Base-by-base conservation (phyloP, 331 rosid species). In the Malus hybrid region DNA sequence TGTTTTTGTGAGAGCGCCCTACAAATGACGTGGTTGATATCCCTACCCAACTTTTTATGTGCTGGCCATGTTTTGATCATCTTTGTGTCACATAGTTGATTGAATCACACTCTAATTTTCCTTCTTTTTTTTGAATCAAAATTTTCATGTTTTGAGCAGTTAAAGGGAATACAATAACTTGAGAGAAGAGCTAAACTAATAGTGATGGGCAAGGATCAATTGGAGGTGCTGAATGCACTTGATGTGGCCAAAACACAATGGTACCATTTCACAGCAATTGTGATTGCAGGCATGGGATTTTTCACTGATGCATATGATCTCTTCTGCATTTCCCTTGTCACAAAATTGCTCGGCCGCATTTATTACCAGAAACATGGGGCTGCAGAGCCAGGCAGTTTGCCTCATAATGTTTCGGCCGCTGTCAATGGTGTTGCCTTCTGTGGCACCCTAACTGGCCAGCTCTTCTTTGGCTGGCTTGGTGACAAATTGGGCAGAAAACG, bases 381-480 rank as follows among this genome's bases (percentile, higher is more conserved):
- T 1, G 11, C 44, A 5, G 81, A 58, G 9, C 96, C 97, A 0
- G 97, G 96, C 1, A 72, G 79, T 64, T 80, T 93, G 24, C 97
- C 97, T 13, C 8, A 86, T 15, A 88, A 86, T 57, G 87, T 93
- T 30, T 72, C 93, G 0, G 86, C 96, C 57, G 94, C 98, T 26
- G 83, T 90, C 42, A 93, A 87, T 52, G 94, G 96, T n/a, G 98
- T 93, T 8, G 94, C 96, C 36, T 89, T 93, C 74, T 84, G 91
- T 53, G 98, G 98, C 5, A 86, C 98, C 19, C 89, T 90, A 11
- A 52, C 86, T 0, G 94, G 98, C 72, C 98, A 93, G 60, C 93
- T 93, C 71, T 90, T 90, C 84, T 93, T 93, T 66, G 97, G 97
- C 1, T 93, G 97, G 97, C 96, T 93, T 3, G 98, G 98, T 19